Evolutionary conservation across 2,329 filamentous ascomycete genomes (phyloP), one percentile per base, ranked within the genome.

Genomic region (Aureobasidium subglaciale): DNA sequence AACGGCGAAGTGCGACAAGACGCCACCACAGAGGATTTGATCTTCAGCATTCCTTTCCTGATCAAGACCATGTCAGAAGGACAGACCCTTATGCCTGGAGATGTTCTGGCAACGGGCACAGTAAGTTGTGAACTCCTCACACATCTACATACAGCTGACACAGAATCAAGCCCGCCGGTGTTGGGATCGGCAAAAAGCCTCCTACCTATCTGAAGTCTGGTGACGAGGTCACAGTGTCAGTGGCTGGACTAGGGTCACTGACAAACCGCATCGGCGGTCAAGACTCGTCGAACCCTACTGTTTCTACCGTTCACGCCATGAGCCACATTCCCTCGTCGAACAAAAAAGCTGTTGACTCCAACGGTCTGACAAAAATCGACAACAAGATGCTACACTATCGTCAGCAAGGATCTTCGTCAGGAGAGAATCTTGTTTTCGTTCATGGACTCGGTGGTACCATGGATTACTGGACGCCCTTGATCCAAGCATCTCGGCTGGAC

Each of bases 1-100:
- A 82, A 82, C 60, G 75, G 76, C 0, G 72, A 81, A 59, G 63
- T 71, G 38, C 67, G 78, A 4, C 80, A 82, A 60, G 67, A 77
- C 34, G 73, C 71, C 1, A 77, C 68, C 2, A 77, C 73, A 0
- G 68, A 71, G 0, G 73, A 81, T 48, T 61, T 83, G 22, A 77
- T 82, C 15, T 79, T 79, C 59, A 69, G 68, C 0, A 70, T 79
- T 5, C 70, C 75, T 15, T 69, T 68, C 1, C 68, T 82, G 5
- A 69, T 81, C 16, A 68, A 68, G 48, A 77, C 75, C 6, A 63
- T 76, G 16, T 77, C 74, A 34, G 73, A 71, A 35, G 77, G 74
- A 0, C 74, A 74, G n/a, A 82, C 79, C 0, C 60, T 82, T 0
- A 70, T 75, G 58, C 67, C 71, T 0, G 79, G 79, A 0, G 78